phyloP scores from a whole-genome alignment of 2,329 filamentous ascomycete genomes.

The Rhynchosporium agropyri region DNA sequence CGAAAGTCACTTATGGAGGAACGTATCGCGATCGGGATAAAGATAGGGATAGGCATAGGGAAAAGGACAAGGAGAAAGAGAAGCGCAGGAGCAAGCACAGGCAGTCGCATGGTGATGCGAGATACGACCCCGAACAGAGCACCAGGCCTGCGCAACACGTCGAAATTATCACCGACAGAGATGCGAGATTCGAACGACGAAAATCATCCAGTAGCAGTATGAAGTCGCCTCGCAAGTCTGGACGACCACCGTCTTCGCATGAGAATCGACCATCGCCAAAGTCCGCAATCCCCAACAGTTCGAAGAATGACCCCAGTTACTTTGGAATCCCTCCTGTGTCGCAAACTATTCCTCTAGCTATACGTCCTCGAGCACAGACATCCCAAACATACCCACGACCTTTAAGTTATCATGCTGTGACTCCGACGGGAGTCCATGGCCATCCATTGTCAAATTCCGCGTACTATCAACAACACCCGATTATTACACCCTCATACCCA shows the following conservation, averaged over 20 bases:
- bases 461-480: slow-evolving; percentile 26
- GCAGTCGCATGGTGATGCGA: slow-evolving; percentile 21
- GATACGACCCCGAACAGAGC: slow-evolving; percentile 23
- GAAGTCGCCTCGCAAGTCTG: slow-evolving; percentile 33
- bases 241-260: slow-evolving; percentile 32
- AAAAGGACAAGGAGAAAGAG: slow-evolving; percentile 16
- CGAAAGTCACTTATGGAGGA: slow-evolving; percentile 21
- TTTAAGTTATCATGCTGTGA: slow-evolving; percentile 31
- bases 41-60: slow-evolving; percentile 13
- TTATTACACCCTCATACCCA: slow-evolving; percentile 29
- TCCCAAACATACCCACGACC: slow-evolving; percentile 35
- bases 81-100: slow-evolving; percentile 17
- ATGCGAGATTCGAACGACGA: slow-evolving; percentile 34
- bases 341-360: slow-evolving; percentile 29
- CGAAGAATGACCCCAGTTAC: slow-evolving; percentile 33
- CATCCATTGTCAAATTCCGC: slow-evolving; percentile 38
- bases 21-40: neutral
- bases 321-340: slow-evolving; percentile 33
- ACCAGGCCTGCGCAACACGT: slow-evolving; percentile 24
- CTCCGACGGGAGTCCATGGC: slow-evolving; percentile 20
- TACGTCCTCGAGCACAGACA: slow-evolving; percentile 35
- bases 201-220: slow-evolving; percentile 32
- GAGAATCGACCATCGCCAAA: slow-evolving; percentile 27
- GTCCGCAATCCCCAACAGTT: slow-evolving; percentile 9
- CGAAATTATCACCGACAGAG: slow-evolving; percentile 27